phyloP scores from a whole-genome alignment of 345 rosid genomes.

The Gossypium ekmanianum region DNA sequence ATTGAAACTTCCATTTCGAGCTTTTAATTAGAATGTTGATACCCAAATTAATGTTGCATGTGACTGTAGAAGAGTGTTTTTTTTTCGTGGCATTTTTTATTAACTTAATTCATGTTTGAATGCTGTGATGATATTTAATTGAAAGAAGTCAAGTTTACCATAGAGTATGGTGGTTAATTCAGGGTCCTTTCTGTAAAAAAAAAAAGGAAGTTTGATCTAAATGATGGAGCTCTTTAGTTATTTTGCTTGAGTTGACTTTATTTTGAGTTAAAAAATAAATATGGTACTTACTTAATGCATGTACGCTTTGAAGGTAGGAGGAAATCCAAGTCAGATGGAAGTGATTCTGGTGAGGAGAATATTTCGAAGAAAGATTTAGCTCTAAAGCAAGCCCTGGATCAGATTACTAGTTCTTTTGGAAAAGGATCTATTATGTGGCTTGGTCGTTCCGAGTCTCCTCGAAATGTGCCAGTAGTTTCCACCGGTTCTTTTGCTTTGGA shows the following conservation, averaged over 20 bases:
- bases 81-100: neutral
- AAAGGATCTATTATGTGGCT: slow-evolving; percentile 80
- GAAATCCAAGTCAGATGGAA: slow-evolving; percentile 71
- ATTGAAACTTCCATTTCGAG: slow-evolving; percentile 2
- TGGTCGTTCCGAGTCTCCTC: slow-evolving; percentile 40
- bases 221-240: neutral
- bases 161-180: neutral
- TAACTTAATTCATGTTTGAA: neutral
- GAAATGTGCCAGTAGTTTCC: slow-evolving; percentile 75
- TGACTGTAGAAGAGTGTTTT: neutral
- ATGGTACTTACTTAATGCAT: neutral
- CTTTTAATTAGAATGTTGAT: neutral
- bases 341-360: slow-evolving; percentile 67
- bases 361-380: slow-evolving; percentile 86
- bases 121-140: neutral
- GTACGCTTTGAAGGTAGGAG: slow-evolving; percentile 46
- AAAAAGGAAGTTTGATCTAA: neutral
- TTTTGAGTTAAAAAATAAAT: neutral
- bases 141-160: neutral
- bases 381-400: slow-evolving; percentile 86
- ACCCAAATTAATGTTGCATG: neutral
- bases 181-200: neutral
- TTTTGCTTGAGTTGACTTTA: neutral
- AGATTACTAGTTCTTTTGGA: slow-evolving; percentile 75
- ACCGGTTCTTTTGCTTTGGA: slow-evolving; percentile 90